Conservation (phyloP, 2,329 filamentous ascomycete genomes). For the Fusarium goolgardi region DNA sequence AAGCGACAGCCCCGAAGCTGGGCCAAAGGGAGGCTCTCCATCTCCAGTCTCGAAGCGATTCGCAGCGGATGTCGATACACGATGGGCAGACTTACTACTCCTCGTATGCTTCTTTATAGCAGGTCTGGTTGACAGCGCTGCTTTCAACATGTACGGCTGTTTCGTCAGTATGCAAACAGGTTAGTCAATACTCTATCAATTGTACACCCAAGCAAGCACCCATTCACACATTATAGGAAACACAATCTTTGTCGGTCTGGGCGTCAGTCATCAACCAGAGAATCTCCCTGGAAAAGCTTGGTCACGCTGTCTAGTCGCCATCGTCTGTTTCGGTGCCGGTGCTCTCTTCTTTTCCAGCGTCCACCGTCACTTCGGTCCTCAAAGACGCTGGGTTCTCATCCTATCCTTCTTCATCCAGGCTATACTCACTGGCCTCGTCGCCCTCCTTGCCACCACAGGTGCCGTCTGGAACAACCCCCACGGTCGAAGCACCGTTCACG, state of each 20-base stretch:
- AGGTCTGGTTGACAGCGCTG: constrained; percentile 46
- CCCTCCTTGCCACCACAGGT: constrained; percentile 43
- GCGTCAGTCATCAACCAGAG: constrained; percentile 44
- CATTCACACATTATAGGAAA: constrained; percentile 34
- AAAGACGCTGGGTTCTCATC: constrained; percentile 46
- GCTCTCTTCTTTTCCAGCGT: constrained; percentile 47
- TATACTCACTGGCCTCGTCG: constrained; percentile 42
- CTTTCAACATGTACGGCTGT: constrained; percentile 48
- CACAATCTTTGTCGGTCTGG: constrained; percentile 46
- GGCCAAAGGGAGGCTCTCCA: constrained; percentile 14
- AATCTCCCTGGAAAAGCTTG: constrained; percentile 44
- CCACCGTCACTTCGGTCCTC: constrained; percentile 44
- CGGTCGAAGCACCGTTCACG: constrained; percentile 20
- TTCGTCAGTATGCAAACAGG: constrained; percentile 49
- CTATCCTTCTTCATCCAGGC: constrained; percentile 41
- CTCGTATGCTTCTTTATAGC: constrained; percentile 45
- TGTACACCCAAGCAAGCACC: too few species aligned
- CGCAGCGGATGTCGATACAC: constrained; percentile 34
- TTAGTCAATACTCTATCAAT: constrained; percentile 6
- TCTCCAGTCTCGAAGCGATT: constrained; percentile 24
- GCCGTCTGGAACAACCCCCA: constrained; percentile 40
- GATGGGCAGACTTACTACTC: constrained; percentile 43
- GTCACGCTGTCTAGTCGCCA: constrained; percentile 48
- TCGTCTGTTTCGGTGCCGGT: constrained; percentile 42
- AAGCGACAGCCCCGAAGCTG: constrained; percentile 35